Percentiles rank a stretch among this genome's conserved stretches.
Conservation (phyloP, 768 basidiomycete genomes). For the Phanerodontia chrysosporium region DNA sequence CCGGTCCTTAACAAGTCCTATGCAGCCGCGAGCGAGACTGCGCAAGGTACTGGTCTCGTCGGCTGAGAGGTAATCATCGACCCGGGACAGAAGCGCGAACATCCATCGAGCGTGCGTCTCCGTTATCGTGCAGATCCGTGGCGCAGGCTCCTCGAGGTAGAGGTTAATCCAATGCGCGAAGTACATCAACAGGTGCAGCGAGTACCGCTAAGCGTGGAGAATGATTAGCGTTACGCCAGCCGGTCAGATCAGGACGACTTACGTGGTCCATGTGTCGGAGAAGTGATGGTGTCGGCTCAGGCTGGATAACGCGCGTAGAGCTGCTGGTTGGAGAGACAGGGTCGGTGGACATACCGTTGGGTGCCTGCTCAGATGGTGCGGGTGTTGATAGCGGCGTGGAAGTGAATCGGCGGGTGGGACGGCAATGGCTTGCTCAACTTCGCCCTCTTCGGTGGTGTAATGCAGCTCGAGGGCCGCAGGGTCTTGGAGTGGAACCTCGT, state of each 20-base stretch:
- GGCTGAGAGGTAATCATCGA: conserved; percentile 66
- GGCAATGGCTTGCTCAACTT: conserved; percentile 34
- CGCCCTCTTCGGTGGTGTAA: conserved; percentile 39
- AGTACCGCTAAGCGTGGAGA: conserved; percentile 45
- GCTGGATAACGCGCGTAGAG: conserved; percentile 20
- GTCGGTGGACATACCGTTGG: conserved; percentile 4
- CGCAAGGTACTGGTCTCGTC: conserved; percentile 79
- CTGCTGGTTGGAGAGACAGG: background rate
- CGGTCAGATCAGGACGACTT: conserved; percentile 21
- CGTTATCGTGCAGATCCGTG: conserved; percentile 38
- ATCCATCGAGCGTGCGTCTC: conserved; percentile 73
- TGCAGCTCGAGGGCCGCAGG: conserved; percentile 11
- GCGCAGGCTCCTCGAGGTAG: conserved; percentile 43
- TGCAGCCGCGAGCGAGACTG: conserved; percentile 67
- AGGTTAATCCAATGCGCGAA: conserved; percentile 77
- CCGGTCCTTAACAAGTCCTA: conserved; percentile 27
- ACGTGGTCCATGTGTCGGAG: conserved; percentile 67
- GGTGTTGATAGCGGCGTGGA: conserved; percentile 41
- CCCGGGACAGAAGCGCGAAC: conserved; percentile 63
- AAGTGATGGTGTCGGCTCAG: conserved; percentile 56
- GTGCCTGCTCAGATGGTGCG: conserved; percentile 16
- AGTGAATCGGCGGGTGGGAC: conserved; percentile 34
- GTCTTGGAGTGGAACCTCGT: conserved; percentile 12
- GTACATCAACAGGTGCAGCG: conserved; percentile 78
- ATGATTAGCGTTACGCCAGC: background rate